These are phyloP conservation scores for Lachnellula hyalina DNA, from an alignment of 2,329 filamentous ascomycete genomes.

Conservation along the genomic window DNA sequence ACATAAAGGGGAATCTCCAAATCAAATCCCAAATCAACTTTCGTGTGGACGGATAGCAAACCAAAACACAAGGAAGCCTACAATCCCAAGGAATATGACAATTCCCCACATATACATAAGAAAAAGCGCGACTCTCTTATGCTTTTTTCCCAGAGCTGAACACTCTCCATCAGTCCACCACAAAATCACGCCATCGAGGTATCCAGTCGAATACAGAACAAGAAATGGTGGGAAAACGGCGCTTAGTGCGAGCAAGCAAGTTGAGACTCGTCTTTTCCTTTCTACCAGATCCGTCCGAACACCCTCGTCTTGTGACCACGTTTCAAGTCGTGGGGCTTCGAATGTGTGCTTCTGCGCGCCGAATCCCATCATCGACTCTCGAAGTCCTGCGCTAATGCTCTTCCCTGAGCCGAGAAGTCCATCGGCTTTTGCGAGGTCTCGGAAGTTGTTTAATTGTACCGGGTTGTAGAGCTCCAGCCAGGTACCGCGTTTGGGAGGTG, in stretches of 20 bases:
- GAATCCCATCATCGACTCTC: constrained; percentile 1
- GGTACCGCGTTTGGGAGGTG: constrained; percentile 22
- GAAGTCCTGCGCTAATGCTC: background rate
- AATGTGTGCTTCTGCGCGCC: constrained; percentile 14
- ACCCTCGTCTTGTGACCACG: constrained; percentile 15
- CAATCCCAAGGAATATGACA: constrained; percentile 13
- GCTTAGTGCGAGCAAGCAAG: constrained; percentile 20
- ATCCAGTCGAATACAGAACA: constrained; percentile 22
- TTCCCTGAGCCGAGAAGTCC: constrained; percentile 12
- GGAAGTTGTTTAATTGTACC: constrained; percentile 16
- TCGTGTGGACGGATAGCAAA: background rate
- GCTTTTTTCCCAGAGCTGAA: constrained; percentile 16
- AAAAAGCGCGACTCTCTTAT: constrained; percentile 22
- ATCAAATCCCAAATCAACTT: background rate
- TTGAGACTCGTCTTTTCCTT: constrained; percentile 21
- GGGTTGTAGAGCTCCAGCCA: constrained; percentile 26
- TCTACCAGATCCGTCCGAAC: constrained; percentile 8
- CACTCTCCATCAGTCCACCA: constrained; percentile 25
- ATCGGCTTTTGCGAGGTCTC: constrained; percentile 18
- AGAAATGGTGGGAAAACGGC: constrained; percentile 26
- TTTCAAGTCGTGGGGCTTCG: constrained; percentile 16
- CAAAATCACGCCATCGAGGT: constrained; percentile 22
- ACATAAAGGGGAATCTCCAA: background rate
- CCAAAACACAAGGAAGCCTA: constrained; percentile 17
- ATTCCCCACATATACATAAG: constrained; percentile 17